These are phyloP conservation scores for Daedalea quercina DNA, from an alignment of 768 basidiomycete genomes.

Conservation along the genomic window DNA sequence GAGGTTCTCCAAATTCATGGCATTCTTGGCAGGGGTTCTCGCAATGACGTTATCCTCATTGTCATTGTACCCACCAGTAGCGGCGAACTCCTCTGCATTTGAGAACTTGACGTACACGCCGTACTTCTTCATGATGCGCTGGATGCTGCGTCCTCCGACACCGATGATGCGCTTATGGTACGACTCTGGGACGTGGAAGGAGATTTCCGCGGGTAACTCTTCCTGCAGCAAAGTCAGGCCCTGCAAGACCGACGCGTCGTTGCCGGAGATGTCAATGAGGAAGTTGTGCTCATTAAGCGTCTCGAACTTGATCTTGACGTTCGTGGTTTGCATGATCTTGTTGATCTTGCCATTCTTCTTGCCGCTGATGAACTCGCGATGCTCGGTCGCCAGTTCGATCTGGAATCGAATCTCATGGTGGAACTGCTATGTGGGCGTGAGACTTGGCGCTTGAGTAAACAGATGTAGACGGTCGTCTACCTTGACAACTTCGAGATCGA, in stretches of 20 bases:
- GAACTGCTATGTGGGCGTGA: conserved; percentile 51
- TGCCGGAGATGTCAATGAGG: conserved; percentile 85
- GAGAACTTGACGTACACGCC: conserved; percentile 99
- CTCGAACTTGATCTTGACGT: conserved; percentile 98
- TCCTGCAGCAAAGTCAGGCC: conserved; percentile 89
- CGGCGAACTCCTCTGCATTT: conserved; percentile 95
- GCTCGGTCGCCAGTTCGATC: conserved; percentile 95
- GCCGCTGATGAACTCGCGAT: conserved; percentile 96
- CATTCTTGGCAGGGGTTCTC: conserved; percentile 97
- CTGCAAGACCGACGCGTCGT: conserved; percentile 77
- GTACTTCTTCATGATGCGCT: conserved; percentile 99
- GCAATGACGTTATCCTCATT: conserved; percentile 99
- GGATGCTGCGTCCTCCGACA: conserved; percentile 95
- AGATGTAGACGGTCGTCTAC: conserved; percentile 31
- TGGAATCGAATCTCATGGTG: conserved; percentile 98
- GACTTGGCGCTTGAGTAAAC: background rate
- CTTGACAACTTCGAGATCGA: conserved; percentile 91
- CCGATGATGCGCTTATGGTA: conserved; percentile 99
- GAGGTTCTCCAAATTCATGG: conserved; percentile 87
- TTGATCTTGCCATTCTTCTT: conserved; percentile 99
- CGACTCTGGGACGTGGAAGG: conserved; percentile 96
- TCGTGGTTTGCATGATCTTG: conserved; percentile 97
- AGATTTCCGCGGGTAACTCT: conserved; percentile 96
- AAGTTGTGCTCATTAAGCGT: conserved; percentile 96
- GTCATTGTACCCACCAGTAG: conserved; percentile 90